Evolutionary conservation across 345 rosid species (phyloP).

Genomic region (Physaria fendleri): DNA sequence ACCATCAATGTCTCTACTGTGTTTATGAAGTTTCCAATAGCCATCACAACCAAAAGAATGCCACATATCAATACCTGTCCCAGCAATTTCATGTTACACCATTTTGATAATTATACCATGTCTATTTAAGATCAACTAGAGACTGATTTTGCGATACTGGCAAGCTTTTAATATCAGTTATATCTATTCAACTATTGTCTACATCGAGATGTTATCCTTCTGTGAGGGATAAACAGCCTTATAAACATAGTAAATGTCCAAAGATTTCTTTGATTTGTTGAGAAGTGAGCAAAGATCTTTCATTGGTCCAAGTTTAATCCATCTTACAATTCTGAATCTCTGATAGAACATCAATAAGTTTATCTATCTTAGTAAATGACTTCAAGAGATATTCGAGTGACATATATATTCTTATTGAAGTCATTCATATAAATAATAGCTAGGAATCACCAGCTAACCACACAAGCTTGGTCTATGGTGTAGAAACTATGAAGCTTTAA

Average conservation of each 20-base stretch:
- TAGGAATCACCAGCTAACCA: not conserved
- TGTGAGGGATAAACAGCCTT: not conserved
- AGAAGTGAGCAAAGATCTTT: not conserved
- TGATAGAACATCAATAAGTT: not conserved
- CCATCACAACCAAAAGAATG: constrained; percentile 78
- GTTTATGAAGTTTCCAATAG: constrained; percentile 81
- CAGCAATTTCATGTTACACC: constrained; percentile 2
- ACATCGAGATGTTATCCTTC: not conserved
- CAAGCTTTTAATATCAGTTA: not conserved
- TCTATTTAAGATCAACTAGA: not conserved
- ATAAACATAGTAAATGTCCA: not conserved
- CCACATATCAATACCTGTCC: constrained; percentile 82
- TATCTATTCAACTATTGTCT: not conserved
- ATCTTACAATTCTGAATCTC: constrained; percentile 1
- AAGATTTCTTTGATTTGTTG: not conserved
- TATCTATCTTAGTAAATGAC: not conserved
- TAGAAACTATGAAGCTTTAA: not conserved
- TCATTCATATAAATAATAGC: not conserved
- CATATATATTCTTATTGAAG: not conserved
- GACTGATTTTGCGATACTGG: not conserved
- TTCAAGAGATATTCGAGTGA: not conserved
- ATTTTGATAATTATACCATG: not conserved
- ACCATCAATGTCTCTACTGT: constrained; percentile 73
- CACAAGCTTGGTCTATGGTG: not conserved
- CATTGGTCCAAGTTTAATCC: constrained; percentile 3